Percentiles rank a stretch among this genome's conserved stretches.
These are phyloP conservation scores for Yarrowia keelungensis DNA, from an alignment of 805 yeast genomes.

Conservation along the genomic window DNA sequence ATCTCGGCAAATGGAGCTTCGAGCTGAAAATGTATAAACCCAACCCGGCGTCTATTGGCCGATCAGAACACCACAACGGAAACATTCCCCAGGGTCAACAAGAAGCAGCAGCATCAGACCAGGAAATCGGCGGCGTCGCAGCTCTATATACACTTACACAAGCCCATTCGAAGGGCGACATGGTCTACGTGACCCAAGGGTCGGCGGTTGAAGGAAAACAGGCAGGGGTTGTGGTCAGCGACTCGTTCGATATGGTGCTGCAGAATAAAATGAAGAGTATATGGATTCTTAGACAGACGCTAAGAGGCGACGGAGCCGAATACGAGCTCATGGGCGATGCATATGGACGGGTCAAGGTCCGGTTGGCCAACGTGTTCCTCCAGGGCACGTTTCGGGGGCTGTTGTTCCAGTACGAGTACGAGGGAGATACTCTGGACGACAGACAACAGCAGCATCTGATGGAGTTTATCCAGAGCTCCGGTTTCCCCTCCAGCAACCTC, in stretches of 20 bases:
- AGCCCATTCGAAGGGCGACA: constrained; percentile 46
- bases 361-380: constrained; percentile 73
- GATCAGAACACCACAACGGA: constrained; percentile 15
- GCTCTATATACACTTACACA: constrained; percentile 48
- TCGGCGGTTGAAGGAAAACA: neutral
- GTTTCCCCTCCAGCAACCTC: constrained; percentile 22
- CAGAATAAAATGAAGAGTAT: constrained; percentile 66
- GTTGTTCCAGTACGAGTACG: constrained; percentile 63
- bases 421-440: constrained; percentile 22
- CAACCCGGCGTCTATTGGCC: constrained; percentile 57
- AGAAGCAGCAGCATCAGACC: constrained; percentile 1
- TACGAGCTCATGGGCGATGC: constrained; percentile 55
- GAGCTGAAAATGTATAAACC: constrained; percentile 71
- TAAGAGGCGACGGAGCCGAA: constrained; percentile 76
- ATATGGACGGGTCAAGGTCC: constrained; percentile 58
- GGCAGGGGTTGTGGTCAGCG: constrained; percentile 56
- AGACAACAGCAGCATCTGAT: constrained; percentile 29
- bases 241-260: constrained; percentile 63
- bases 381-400: constrained; percentile 79
- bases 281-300: constrained; percentile 72
- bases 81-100: constrained; percentile 31
- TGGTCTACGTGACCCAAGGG: constrained; percentile 47
- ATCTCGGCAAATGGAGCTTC: constrained; percentile 71
- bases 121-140: constrained; percentile 34
- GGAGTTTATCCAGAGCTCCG: constrained; percentile 32